These are phyloP conservation scores for Fusarium drepaniforme DNA, from an alignment of 2,329 filamentous ascomycete genomes.

Conservation along the genomic window DNA sequence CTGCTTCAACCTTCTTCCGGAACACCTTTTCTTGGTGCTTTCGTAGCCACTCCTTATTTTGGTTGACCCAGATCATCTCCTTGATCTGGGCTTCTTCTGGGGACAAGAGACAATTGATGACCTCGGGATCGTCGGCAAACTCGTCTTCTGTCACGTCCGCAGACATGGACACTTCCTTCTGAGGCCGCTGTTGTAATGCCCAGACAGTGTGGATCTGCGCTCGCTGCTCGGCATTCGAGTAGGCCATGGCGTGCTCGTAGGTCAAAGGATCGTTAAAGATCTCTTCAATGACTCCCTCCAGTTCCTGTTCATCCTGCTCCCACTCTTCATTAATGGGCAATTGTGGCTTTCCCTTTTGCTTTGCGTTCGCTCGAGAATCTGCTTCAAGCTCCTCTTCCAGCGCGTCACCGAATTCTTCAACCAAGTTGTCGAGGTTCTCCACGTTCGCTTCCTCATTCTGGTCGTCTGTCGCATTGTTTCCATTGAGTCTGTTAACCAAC, in stretches of 20 bases:
- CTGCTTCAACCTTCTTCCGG: conserved; percentile 74
- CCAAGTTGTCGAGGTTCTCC: conserved; percentile 55
- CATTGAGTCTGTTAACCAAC: conserved; percentile 36
- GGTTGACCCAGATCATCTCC: conserved; percentile 92
- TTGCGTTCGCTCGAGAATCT: conserved; percentile 33
- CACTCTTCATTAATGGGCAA: conserved; percentile 72
- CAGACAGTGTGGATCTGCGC: conserved; percentile 66
- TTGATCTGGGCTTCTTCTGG: conserved; percentile 84
- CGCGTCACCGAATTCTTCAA: conserved; percentile 58
- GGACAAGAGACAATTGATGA: conserved; percentile 81
- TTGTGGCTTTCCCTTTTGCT: conserved; percentile 53
- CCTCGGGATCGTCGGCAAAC: conserved; percentile 91
- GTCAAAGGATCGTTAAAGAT: conserved; percentile 74
- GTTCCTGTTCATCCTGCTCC: conserved; percentile 71
- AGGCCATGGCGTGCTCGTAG: conserved; percentile 66
- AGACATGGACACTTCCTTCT: conserved; percentile 66
- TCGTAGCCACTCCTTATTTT: conserved; percentile 94
- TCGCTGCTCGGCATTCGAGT: conserved; percentile 69
- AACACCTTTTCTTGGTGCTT: conserved; percentile 87
- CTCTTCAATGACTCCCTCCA: conserved; percentile 78
- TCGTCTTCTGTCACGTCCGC: conserved; percentile 81
- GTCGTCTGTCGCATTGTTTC: conserved; percentile 7
- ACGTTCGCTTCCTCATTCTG: conserved; percentile 40
- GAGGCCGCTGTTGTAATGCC: conserved; percentile 61
- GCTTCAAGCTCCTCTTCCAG: conserved; percentile 47